Evolutionary conservation across 192 early-diverging fungal genomes (phyloP).

Genomic region (Coemansia furcata): DNA sequence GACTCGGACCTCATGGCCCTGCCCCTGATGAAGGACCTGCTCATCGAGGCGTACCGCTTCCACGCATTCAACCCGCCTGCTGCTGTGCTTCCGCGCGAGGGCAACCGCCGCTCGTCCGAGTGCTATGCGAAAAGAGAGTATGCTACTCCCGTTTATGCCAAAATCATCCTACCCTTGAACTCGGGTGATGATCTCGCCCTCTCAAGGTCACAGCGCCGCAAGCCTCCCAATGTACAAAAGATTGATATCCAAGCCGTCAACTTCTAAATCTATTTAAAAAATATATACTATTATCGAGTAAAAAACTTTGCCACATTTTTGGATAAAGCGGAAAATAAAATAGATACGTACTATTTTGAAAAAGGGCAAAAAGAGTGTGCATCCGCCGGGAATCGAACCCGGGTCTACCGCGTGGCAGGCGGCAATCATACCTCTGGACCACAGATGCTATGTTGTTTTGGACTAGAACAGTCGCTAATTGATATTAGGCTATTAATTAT

Average conservation of each 20-base stretch:
- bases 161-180: slow-evolving; percentile 48
- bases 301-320: no score
- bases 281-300: neutral
- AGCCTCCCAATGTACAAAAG: slow-evolving; percentile 13
- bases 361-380: slow-evolving; percentile 26
- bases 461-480: no score
- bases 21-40: slow-evolving; percentile 49
- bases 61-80: slow-evolving; percentile 44
- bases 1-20: slow-evolving; percentile 43
- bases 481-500: no score
- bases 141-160: slow-evolving; percentile 25
- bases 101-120: slow-evolving; percentile 19
- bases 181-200: slow-evolving; percentile 34
- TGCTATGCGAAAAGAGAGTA: slow-evolving; percentile 34
- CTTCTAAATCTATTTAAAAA: neutral
- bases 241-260: slow-evolving; percentile 7
- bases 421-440: slow-evolving; percentile 68
- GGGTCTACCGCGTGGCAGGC: slow-evolving; percentile 76
- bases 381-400: slow-evolving; percentile 74
- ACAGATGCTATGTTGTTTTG: slow-evolving; percentile 13
- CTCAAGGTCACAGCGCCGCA: slow-evolving; percentile 44
- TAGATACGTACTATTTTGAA: neutral
- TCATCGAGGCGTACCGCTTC: slow-evolving; percentile 52
- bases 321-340: neutral
- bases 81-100: neutral